These are phyloP conservation scores for Carnegiea gigantea DNA, from an alignment of 179 eudicot genomes.

Conservation along the genomic window DNA sequence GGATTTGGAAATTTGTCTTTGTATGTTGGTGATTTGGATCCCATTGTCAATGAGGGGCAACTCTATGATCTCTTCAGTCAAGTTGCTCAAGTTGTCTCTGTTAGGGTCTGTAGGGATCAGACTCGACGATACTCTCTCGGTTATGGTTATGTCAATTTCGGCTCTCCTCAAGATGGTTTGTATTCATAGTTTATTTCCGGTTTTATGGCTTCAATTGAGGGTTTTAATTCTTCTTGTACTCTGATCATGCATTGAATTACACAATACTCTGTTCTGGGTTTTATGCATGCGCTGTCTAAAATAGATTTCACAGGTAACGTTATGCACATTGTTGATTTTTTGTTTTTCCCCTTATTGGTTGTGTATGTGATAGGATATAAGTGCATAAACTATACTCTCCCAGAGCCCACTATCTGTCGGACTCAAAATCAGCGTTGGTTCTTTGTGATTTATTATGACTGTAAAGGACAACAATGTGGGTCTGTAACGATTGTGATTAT, in stretches of 20 bases:
- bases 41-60: constrained; percentile 41
- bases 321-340: not conserved
- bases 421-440: too few species aligned
- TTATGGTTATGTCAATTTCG: constrained; percentile 54
- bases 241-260: not conserved
- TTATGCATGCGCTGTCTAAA: not conserved
- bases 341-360: not conserved
- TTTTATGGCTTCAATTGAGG: not conserved
- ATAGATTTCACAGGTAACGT: not conserved
- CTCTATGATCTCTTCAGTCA: constrained; percentile 45
- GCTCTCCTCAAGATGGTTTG: constrained; percentile 54
- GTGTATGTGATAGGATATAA: not conserved
- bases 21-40: constrained; percentile 66
- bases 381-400: too few species aligned
- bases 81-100: constrained; percentile 41
- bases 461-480: not conserved
- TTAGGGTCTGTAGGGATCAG: constrained; percentile 55
- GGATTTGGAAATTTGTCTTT: constrained; percentile 40
- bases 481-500: not conserved
- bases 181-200: not conserved
- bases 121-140: constrained; percentile 42
- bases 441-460: not conserved
- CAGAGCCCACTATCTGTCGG: too few species aligned
- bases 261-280: constrained; percentile 1
- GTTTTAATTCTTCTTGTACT: not conserved